Evolutionary conservation across 1,284 basidiomycete species (phyloP).

Genomic region (Porogramme epimiltina): DNA sequence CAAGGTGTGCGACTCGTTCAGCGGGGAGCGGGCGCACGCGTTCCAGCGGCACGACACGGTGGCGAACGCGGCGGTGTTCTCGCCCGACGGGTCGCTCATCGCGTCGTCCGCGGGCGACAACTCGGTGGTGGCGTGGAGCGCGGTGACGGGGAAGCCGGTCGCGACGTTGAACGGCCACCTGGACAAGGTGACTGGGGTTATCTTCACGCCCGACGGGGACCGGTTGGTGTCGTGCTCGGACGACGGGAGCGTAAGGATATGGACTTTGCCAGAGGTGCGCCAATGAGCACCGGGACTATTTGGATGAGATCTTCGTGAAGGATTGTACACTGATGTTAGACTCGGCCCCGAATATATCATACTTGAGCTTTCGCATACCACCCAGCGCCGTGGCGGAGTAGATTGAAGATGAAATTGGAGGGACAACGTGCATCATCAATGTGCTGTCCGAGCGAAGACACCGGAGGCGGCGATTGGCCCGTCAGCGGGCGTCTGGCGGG

Average conservation of each 20-base stretch:
- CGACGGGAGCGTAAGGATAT: conserved; percentile 32
- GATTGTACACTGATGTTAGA: too few species aligned
- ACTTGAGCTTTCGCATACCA: too few species aligned
- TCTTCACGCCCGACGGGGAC: conserved; percentile 33
- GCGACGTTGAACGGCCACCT: conserved; percentile 8
- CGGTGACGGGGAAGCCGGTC: conserved; percentile 2
- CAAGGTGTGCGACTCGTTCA: conserved; percentile 15
- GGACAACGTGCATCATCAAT: too few species aligned
- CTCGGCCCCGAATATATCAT: too few species aligned
- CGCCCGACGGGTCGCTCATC: conserved; percentile 9
- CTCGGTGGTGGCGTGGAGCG: conserved; percentile 9
- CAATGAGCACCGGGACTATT: too few species aligned
- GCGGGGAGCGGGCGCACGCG: conserved; percentile 3
- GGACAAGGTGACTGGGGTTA: conserved; percentile 30
- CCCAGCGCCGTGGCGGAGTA: too few species aligned
- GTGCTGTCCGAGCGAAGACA: too few species aligned
- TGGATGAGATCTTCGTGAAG: too few species aligned
- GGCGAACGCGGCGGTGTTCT: conserved; percentile 9
- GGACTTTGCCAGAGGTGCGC: conserved; percentile 4
- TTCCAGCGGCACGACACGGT: conserved; percentile 13
- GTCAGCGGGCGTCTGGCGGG: background rate
- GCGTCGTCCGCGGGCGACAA: conserved; percentile 10
- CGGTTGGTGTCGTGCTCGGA: conserved; percentile 37
- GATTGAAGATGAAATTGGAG: too few species aligned
- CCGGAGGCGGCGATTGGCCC: too few species aligned